These are phyloP conservation scores for Asterophora lycoperdoides DNA, from an alignment of 768 basidiomycete species.

Conservation along the genomic window DNA sequence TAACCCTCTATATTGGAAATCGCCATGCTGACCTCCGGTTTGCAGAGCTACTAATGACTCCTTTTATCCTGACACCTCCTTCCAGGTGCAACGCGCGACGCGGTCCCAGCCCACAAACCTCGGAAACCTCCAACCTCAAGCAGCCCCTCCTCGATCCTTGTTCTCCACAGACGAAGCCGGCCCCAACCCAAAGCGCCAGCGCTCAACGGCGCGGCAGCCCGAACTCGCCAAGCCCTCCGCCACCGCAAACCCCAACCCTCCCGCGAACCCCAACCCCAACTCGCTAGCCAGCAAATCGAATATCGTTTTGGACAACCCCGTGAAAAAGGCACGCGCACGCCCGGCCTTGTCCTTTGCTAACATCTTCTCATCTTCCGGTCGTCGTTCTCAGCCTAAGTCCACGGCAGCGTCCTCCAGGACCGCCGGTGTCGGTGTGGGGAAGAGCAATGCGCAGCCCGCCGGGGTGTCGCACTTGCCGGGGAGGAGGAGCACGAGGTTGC, in stretches of 20 bases:
- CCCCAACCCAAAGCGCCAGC: conserved; percentile 70
- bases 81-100: conserved; percentile 44
- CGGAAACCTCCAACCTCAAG: conserved; percentile 39
- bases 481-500: conserved; percentile 71
- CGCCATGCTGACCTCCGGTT: conserved; percentile 14
- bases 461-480: conserved; percentile 42
- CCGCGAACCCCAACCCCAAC: conserved; percentile 8
- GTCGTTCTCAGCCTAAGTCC: conserved; percentile 61
- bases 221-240: conserved; percentile 37
- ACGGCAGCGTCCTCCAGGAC: conserved; percentile 54
- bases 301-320: conserved; percentile 52
- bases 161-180: conserved; percentile 82
- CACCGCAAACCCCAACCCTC: no score
- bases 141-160: conserved; percentile 57
- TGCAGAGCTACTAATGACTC: conserved; percentile 55
- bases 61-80: conserved; percentile 53
- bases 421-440: conserved; percentile 44
- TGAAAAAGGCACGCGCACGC: conserved; percentile 90
- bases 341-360: conserved; percentile 84
- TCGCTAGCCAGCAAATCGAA: conserved; percentile 51
- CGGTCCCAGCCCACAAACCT: conserved; percentile 38
- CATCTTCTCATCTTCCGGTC: conserved; percentile 82
- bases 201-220: conserved; percentile 55
- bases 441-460: conserved; percentile 44
- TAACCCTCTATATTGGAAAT: conserved; percentile 2